Conservation (phyloP, 2,329 filamentous ascomycete species). For the Aspergillus unguis region DNA sequence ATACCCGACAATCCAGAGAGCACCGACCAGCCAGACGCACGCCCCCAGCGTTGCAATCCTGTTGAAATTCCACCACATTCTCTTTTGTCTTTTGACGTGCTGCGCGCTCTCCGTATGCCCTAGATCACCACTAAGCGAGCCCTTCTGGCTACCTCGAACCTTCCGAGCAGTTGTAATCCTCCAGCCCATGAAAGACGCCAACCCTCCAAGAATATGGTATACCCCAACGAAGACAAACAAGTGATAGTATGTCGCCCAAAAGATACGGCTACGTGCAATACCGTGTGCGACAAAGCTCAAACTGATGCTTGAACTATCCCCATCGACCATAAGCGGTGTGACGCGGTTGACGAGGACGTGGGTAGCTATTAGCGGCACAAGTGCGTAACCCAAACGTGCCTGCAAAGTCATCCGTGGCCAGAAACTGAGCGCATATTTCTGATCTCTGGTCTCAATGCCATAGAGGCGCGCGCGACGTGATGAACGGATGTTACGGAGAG, state of each 20-base stretch:
- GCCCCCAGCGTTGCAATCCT: conserved; percentile 57
- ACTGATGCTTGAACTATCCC: conserved; percentile 81
- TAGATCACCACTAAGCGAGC: conserved; percentile 32
- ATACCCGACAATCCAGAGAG: conserved; percentile 71
- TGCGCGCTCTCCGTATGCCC: conserved; percentile 50
- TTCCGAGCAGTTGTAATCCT: conserved; percentile 39
- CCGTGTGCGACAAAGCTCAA: conserved; percentile 81
- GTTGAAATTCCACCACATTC: conserved; percentile 70
- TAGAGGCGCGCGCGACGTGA: conserved; percentile 70
- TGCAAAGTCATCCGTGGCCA: conserved; percentile 74
- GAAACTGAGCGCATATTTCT: conserved; percentile 44
- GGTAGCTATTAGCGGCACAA: conserved; percentile 62
- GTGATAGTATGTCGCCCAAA: conserved; percentile 67
- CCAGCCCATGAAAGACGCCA: conserved; percentile 73
- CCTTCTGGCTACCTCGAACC: conserved; percentile 25
- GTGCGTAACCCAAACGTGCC: conserved; percentile 67
- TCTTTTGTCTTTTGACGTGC: conserved; percentile 53
- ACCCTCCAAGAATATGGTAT: conserved; percentile 80
- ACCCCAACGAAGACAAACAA: conserved; percentile 65
- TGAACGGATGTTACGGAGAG: conserved; percentile 70
- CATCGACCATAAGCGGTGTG: conserved; percentile 72
- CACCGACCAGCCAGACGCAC: conserved; percentile 75
- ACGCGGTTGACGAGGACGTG: conserved; percentile 75
- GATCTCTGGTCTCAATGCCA: conserved; percentile 61
- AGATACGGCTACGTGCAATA: conserved; percentile 66